Base-by-base conservation (phyloP, 148 eudicot genomes). In the Polygonum maritimum region DNA sequence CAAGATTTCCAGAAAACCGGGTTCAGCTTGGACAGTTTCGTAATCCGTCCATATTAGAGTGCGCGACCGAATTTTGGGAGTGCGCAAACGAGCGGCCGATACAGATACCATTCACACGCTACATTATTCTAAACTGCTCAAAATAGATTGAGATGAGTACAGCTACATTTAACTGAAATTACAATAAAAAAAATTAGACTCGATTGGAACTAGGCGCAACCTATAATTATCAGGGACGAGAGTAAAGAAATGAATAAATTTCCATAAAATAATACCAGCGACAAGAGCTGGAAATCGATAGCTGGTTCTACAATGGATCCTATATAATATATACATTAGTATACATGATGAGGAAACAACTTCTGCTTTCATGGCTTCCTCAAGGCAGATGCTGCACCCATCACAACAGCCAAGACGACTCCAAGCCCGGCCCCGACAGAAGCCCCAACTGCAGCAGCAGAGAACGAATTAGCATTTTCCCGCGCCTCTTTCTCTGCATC, bases 361-460 rank as follows among this genome's bases (percentile, higher is more conserved):
- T 57, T 57, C 26, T 26, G 38, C 15, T 62, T 57, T 7, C 84
- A 94, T 51, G 99, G 99, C 83, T 95, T 95, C 81, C 99, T 88
- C 82, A 92, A 84, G 73, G 96, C 97, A 70, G 99, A 92, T 76
- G 97, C 99, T 22, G 99, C 99, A 79, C 99, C 97, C 96, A 95
- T 84, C 52, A 92, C 97, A 76, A 95, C 90, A 3, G 99, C 99
- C 86, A 95, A 80, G 60, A 95, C 84, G 75, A 95, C 73, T 39
- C 99, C 99, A 60, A 95, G 83, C 76, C 99, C 99, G 35, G 99
- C 99, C 73, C 99, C 99, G 45, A 95, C 78, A 36, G 96, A 92
- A 21, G 97, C 99, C 48, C 99, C 99, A 9, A 95, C 83, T 4
- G 97, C 88, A 21, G 99, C 99, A 62, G 96, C 91, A 54, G 86